Conservation (phyloP, 106 monocot species). For the Apostasia shenzhenica region DNA sequence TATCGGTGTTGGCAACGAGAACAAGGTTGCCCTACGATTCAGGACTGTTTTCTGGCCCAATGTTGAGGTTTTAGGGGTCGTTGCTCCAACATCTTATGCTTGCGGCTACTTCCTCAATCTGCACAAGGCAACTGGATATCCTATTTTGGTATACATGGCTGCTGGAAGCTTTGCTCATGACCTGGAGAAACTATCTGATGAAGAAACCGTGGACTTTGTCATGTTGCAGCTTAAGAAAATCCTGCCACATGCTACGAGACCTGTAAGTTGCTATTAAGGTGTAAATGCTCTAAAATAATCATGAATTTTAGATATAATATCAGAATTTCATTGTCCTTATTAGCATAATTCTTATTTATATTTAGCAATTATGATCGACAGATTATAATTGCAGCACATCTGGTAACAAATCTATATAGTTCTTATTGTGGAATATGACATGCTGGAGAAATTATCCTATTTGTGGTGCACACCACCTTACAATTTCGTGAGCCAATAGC, state of each 20-base stretch:
- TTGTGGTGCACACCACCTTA: too few species aligned
- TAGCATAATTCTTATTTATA: too few species aligned
- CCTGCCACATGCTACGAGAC: slow-evolving; percentile 69
- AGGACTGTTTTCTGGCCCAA: slow-evolving; percentile 88
- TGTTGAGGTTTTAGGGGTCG: slow-evolving; percentile 81
- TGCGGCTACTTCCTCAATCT: slow-evolving; percentile 98
- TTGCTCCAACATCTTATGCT: slow-evolving; percentile 63
- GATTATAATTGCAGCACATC: too few species aligned
- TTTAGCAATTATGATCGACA: too few species aligned
- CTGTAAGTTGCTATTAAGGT: slow-evolving; percentile 29
- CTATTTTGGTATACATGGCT: slow-evolving; percentile 89
- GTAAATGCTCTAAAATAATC: background rate
- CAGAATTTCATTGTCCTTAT: too few species aligned
- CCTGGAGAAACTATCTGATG: slow-evolving; percentile 79
- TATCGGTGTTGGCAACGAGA: slow-evolving; percentile 85
- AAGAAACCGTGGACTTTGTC: slow-evolving; percentile 52
- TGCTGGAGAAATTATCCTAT: too few species aligned
- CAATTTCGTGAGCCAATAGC: too few species aligned
- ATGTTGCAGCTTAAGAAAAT: slow-evolving; percentile 82
- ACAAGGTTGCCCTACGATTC: slow-evolving; percentile 86
- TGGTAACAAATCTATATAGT: too few species aligned
- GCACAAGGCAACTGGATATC: slow-evolving; percentile 84
- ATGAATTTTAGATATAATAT: background rate
- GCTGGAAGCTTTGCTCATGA: slow-evolving; percentile 87
- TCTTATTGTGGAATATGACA: too few species aligned